Evolutionary conservation across 2,329 filamentous ascomycete genomes (phyloP), one percentile per base, ranked within the genome.

Genomic region (Ophiosphaerella korrae): DNA sequence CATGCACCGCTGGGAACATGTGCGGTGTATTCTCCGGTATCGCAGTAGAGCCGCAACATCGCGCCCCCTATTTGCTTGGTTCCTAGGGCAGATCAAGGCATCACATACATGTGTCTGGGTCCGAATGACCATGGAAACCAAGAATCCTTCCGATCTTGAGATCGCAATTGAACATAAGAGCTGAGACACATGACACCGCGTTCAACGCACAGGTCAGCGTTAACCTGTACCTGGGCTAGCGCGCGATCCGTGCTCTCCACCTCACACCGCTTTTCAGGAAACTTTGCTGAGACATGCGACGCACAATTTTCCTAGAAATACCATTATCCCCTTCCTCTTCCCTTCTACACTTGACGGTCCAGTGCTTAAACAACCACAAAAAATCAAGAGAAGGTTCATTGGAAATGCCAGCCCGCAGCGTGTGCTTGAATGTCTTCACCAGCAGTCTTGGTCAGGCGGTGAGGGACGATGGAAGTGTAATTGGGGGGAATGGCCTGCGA

Each of bases 241-340:
- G 60, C 49, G 50, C 51, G 60, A 65, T 66, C 68, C 58, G 67
- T 67, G 68, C 67, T 56, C 60, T 58, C 52, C 65, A 67, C 64
- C 67, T 69, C 68, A 70, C 67, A 72, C 69, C 68, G 68, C 69
- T 70, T 68, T 68, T 72, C 66, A 65, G 46, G 53, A 61, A 62
- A 60, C 57, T 66, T 65, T 63, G 53, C 60, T 63, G 55, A 55
- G 50, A 53, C 54, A 45, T 53, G 57, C 58, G 53, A 42, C 50
- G 52, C 53, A 55, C 58, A 53, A 53, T 57, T 59, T 61, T 63
- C 57, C 60, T 64, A 62, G 60, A 66, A 63, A 57, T 58, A 57
- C 60, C 52, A 42, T 48, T 40, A 52, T 42, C 47, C 57, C 53
- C 60, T 54, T 53, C 50, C 46, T 42, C 18, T 38, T 50, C 44